phyloP scores from a whole-genome alignment of 2,329 filamentous ascomycete genomes.

The Fusarium siculi region DNA sequence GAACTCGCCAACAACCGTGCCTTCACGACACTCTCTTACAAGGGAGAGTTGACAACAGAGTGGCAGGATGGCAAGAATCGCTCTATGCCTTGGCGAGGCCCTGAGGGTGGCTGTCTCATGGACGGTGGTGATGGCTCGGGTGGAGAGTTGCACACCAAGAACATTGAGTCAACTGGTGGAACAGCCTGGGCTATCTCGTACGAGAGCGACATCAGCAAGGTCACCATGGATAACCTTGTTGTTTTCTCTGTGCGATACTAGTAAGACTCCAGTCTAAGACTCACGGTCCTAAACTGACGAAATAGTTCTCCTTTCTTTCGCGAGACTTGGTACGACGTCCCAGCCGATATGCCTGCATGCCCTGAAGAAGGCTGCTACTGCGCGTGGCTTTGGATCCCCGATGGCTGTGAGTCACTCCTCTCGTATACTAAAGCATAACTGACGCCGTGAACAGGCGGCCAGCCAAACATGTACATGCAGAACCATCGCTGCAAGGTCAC shows the following conservation, averaged over 20 bases:
- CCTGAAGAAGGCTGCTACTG: conserved; percentile 46
- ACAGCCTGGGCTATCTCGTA: conserved; percentile 64
- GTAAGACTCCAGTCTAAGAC: conserved; percentile 40
- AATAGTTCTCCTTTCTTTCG: conserved; percentile 46
- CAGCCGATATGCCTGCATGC: conserved; percentile 42
- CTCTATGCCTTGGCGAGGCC: conserved; percentile 57
- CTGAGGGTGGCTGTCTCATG: conserved; percentile 43
- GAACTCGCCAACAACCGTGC: conserved; percentile 63
- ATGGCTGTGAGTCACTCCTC: conserved; percentile 37
- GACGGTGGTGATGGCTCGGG: conserved; percentile 50
- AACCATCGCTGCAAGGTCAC: conserved; percentile 61
- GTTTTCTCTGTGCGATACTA: conserved; percentile 60
- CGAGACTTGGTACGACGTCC: conserved; percentile 45
- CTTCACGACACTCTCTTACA: conserved; percentile 58
- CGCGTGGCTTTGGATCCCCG: conserved; percentile 47
- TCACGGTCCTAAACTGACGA: not conserved
- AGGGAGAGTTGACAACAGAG: conserved; percentile 50
- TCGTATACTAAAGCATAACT: not conserved
- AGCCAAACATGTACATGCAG: conserved; percentile 56
- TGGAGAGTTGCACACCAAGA: conserved; percentile 59
- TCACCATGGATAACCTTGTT: conserved; percentile 62
- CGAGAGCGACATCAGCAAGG: conserved; percentile 56
- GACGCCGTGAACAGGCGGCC: conserved; percentile 25
- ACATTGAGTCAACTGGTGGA: conserved; percentile 55
- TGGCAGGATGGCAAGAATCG: conserved; percentile 61